Conservation (phyloP, 192 early-diverging fungal genomes). For the Coemansia sp. region DNA sequence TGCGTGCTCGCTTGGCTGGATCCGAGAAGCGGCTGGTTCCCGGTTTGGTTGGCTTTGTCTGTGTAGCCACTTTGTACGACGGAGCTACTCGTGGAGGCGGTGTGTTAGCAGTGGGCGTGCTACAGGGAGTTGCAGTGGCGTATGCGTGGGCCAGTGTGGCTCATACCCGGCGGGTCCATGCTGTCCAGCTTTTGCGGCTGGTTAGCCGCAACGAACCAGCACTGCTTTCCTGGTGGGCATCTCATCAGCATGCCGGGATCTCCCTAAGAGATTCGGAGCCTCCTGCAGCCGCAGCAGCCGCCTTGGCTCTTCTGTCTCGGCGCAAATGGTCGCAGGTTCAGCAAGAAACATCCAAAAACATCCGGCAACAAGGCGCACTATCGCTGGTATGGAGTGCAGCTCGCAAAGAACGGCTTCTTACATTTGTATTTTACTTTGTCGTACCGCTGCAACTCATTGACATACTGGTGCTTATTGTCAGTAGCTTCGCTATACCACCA, state of each 20-base stretch:
- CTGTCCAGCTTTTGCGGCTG: slow-evolving; percentile 34
- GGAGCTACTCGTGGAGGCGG: slow-evolving; percentile 46
- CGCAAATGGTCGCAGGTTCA: slow-evolving; percentile 14
- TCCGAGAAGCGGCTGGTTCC: slow-evolving; percentile 42
- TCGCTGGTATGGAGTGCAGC: slow-evolving; percentile 43
- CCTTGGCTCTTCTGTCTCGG: slow-evolving; percentile 2
- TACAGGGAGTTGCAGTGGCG: slow-evolving; percentile 22
- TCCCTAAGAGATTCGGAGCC: neutral
- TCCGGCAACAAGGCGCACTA: slow-evolving; percentile 2
- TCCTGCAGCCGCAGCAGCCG: neutral
- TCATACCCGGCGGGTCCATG: slow-evolving; percentile 35
- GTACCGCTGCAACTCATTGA: slow-evolving; percentile 38
- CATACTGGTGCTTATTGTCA: slow-evolving; percentile 9
- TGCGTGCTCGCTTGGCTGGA: slow-evolving; percentile 36
- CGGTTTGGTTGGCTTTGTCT: slow-evolving; percentile 33
- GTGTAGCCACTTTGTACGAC: slow-evolving; percentile 40
- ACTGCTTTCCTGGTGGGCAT: slow-evolving; percentile 22
- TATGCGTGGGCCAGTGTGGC: slow-evolving; percentile 33
- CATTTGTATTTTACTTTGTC: neutral
- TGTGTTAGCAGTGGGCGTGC: slow-evolving; percentile 32
- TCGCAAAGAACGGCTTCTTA: slow-evolving; percentile 39
- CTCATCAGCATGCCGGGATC: neutral
- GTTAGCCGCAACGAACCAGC: slow-evolving; percentile 40
- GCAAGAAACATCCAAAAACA: too few relatives aligned
- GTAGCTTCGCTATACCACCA: slow-evolving; percentile 33